Percentiles rank a stretch among this genome's conserved stretches.
phyloP scores from a whole-genome alignment of 208 protist genomes.

The Trypanosoma avium region DNA sequence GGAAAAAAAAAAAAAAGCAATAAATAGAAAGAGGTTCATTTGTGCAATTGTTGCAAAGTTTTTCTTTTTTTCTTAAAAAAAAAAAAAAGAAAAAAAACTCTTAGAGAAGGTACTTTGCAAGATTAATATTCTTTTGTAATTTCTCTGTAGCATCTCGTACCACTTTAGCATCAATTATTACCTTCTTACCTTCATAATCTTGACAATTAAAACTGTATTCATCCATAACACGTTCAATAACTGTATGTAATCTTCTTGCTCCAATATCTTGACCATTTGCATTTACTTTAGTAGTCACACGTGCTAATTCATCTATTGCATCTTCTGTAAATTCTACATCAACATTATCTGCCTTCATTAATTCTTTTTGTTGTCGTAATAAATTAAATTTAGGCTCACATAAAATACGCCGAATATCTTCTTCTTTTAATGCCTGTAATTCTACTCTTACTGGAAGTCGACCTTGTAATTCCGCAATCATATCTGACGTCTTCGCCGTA shows the following conservation, averaged over 20 bases:
- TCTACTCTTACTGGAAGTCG: constrained; percentile 98
- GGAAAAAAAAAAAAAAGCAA: constrained; percentile 5
- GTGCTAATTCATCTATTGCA: constrained; percentile 90
- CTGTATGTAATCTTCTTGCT: constrained; percentile 94
- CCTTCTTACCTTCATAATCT: constrained; percentile 73
- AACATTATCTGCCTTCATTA: constrained; percentile 96
- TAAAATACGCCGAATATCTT: constrained; percentile 95
- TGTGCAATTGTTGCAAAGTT: no score
- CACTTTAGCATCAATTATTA: constrained; percentile 62
- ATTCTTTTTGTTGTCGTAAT: constrained; percentile 88
- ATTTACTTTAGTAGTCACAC: constrained; percentile 92
- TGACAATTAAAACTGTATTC: constrained; percentile 93
- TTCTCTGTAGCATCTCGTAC: constrained; percentile 73
- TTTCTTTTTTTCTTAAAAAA: not conserved
- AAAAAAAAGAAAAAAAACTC: not conserved
- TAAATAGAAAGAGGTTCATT: constrained; percentile 11
- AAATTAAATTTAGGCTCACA: constrained; percentile 97
- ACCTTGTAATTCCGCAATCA: constrained; percentile 96
- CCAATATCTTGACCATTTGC: constrained; percentile 96
- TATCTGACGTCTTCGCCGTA: constrained; percentile 87
- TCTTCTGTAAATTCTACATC: constrained; percentile 93
- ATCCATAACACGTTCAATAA: constrained; percentile 96
- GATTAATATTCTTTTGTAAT: constrained; percentile 86
- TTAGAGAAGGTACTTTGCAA: constrained; percentile 91
- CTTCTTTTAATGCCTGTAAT: constrained; percentile 93